Conservation (phyloP, 371 early-diverging fungal species). For the Apophysomyces ossiformis region DNA sequence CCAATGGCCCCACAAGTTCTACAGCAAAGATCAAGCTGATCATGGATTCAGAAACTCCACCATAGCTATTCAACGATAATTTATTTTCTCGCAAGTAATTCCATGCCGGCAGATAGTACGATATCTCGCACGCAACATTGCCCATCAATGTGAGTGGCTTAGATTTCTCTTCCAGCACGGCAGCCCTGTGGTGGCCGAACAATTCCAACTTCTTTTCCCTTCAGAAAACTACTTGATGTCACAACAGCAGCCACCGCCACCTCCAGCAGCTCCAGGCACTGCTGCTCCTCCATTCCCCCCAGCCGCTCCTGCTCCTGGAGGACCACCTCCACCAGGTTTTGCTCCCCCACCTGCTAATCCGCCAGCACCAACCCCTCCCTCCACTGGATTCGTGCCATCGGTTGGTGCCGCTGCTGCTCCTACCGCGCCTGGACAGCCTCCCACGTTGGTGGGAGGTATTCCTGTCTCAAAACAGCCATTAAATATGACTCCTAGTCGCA, state of each 20-base stretch:
- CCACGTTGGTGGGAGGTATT: constrained; percentile 36
- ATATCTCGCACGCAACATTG: too few species aligned
- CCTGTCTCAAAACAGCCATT: constrained; percentile 62
- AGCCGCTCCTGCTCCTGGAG: constrained; percentile 13
- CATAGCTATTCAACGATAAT: too few species aligned
- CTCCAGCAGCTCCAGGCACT: constrained; percentile 13
- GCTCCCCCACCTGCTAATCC: constrained; percentile 2
- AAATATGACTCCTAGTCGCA: constrained; percentile 73
- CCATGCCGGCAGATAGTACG: too few species aligned
- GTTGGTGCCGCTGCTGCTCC: constrained; percentile 13
- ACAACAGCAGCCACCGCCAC: constrained; percentile 13
- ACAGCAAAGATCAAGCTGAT: too few species aligned
- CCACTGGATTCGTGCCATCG: constrained; percentile 9
- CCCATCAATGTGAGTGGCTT: too few species aligned
- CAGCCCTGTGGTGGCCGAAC: neutral
- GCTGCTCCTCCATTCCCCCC: constrained; percentile 18
- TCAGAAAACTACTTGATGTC: constrained; percentile 8
- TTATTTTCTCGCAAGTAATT: too few species aligned
- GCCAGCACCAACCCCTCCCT: constrained; percentile 14
- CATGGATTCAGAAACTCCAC: too few species aligned
- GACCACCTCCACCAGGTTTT: constrained; percentile 20
- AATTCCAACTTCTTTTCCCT: neutral
- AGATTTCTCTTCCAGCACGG: too few species aligned
- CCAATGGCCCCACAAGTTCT: too few species aligned
- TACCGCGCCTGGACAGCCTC: constrained; percentile 20